Base-by-base conservation (phyloP, 2,329 filamentous ascomycete genomes). In the Arthrobotrys iridis region DNA sequence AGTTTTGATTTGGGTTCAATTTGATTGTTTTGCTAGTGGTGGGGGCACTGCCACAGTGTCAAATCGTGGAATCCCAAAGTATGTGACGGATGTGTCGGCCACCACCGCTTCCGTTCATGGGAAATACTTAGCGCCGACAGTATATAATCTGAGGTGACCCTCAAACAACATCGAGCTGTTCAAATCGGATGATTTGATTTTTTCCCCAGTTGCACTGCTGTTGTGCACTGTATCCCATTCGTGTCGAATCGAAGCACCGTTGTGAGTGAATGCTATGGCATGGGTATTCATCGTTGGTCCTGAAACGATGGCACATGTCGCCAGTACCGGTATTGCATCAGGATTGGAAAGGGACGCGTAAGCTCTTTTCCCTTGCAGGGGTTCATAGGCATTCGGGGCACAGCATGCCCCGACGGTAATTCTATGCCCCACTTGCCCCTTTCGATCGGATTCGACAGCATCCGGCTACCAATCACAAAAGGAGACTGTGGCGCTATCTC, bases 311-410 rank as follows among this genome's bases (percentile, higher is more conserved):
- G 35, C 35, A 63, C 67, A 37, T 48, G 50, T 45, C 35, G 62
- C 37, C 52, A 43, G 50, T 30, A 40, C n/a, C 24, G 30, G 64
- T 43, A 62, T 60, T 70, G 68, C 68, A 73, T 73, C 68, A 73
- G 62, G 60, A 73, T 59, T 55, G 45, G 68, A 60, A 62, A 57
- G 43, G 68, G 67, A 67, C 70, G 70, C 70, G 70, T 74, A 62
- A 74, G 70, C 70, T 74, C 70, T 63, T 67, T 64, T 73, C 41
- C 40, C 58, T 58, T 37, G 66, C 66, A 57, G 62, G 48, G 58
- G 46, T 30, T 15, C 41, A 35, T 37, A 45, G 46, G 45, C 24
- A 35, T 60, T 64, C 60, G 68, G 63, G 70, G 62, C 70, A 74
- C 40, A 74, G 40, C 62, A 67, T 37, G 35, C 62, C 57, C 66